Evolutionary conservation across 805 yeast species (phyloP).

Genomic region (Lipomyces orientalis): DNA sequence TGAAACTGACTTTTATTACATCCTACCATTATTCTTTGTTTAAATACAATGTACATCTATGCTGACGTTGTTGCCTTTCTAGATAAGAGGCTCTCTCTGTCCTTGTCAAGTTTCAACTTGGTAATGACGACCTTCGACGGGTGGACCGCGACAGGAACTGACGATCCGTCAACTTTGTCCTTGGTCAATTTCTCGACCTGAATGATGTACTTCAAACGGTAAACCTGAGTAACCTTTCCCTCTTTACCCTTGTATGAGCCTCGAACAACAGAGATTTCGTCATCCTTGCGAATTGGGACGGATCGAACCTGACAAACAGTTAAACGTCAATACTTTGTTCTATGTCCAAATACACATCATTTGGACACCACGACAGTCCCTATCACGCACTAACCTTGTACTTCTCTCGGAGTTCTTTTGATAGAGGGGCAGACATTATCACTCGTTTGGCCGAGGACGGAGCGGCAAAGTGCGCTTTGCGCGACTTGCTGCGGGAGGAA

Average conservation of each 20-base stretch:
- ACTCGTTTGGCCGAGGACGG: constrained; percentile 95
- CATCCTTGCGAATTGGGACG: constrained; percentile 97
- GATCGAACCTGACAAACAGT: constrained; percentile 61
- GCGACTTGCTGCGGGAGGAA: constrained; percentile 98
- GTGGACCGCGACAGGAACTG: constrained; percentile 95
- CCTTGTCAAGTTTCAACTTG: constrained; percentile 96
- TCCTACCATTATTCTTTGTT: constrained; percentile 5
- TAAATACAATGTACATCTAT: constrained; percentile 17
- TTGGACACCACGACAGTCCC: background rate
- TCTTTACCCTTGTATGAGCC: constrained; percentile 99
- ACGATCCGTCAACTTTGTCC: constrained; percentile 98
- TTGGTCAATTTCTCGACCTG: constrained; percentile 97
- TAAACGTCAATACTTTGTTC: background rate
- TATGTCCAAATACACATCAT: background rate
- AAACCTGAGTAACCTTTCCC: constrained; percentile 96
- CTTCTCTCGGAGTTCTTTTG: constrained; percentile 97
- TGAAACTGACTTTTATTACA: constrained; percentile 18
- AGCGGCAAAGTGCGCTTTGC: constrained; percentile 99
- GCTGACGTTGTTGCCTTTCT: constrained; percentile 31
- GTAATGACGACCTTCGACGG: constrained; percentile 99
- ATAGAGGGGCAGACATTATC: constrained; percentile 96
- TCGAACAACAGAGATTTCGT: constrained; percentile 93
- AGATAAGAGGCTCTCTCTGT: constrained; percentile 93
- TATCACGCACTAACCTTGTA: constrained; percentile 59
- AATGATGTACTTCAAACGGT: constrained; percentile 97